Evolutionary conservation across 768 basidiomycete species (phyloP).

Genomic region (Tylopilus sp.): DNA sequence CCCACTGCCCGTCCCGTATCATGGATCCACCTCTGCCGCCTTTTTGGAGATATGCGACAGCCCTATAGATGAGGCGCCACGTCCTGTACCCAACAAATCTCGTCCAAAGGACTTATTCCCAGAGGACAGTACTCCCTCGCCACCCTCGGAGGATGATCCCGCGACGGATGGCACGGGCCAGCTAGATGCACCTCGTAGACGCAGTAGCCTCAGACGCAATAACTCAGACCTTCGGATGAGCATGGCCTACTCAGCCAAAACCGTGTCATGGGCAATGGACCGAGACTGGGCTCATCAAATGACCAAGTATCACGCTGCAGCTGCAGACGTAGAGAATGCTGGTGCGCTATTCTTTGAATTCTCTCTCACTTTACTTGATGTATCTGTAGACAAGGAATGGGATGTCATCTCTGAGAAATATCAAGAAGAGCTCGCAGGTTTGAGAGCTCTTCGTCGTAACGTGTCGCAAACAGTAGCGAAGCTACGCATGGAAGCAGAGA

Average conservation of each 20-base stretch:
- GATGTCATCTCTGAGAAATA: slow-evolving; percentile 54
- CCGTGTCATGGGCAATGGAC: slow-evolving; percentile 75
- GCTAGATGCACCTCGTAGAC: slow-evolving; percentile 41
- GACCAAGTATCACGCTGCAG: slow-evolving; percentile 41
- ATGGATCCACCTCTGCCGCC: slow-evolving; percentile 31
- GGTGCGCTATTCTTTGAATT: slow-evolving; percentile 25
- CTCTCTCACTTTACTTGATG: not conserved
- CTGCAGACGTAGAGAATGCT: slow-evolving; percentile 39
- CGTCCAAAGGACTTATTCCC: slow-evolving; percentile 13
- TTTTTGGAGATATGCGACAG: slow-evolving; percentile 35
- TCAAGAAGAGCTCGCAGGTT: slow-evolving; percentile 57
- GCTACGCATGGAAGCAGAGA: slow-evolving; percentile 38
- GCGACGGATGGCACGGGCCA: slow-evolving; percentile 27
- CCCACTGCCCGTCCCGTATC: slow-evolving; percentile 46
- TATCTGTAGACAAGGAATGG: slow-evolving; percentile 52
- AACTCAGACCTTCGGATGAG: slow-evolving; percentile 45
- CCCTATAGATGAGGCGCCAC: slow-evolving; percentile 20
- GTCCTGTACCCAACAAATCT: slow-evolving; percentile 11
- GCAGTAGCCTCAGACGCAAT: slow-evolving; percentile 64
- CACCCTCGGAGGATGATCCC: slow-evolving; percentile 34
- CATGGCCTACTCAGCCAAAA: slow-evolving; percentile 52
- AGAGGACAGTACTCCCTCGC: slow-evolving; percentile 25
- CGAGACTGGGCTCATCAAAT: slow-evolving; percentile 57
- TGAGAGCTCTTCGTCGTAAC: slow-evolving; percentile 53
- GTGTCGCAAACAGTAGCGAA: slow-evolving; percentile 42